Percentiles rank a stretch among this genome's conserved stretches.
These are phyloP conservation scores for Nannizziopsis arthrosporioides DNA, from an alignment of 2,329 filamentous ascomycete species.

Conservation along the genomic window DNA sequence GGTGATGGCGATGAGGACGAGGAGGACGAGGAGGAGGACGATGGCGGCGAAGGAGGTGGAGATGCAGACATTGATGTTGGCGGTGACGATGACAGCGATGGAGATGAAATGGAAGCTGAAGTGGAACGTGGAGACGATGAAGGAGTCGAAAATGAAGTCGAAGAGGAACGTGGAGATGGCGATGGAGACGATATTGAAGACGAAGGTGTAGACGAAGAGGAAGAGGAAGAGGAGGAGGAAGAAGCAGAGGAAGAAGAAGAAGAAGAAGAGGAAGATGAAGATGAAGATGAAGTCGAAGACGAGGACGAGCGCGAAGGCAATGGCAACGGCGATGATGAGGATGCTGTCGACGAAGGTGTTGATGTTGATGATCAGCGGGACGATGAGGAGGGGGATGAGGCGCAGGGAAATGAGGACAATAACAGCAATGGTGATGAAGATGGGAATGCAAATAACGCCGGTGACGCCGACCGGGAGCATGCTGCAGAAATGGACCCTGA, in stretches of 20 bases:
- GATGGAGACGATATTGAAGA: not conserved
- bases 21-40: not conserved
- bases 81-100: conserved; percentile 1
- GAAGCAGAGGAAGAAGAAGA: not conserved
- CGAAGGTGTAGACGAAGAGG: not conserved
- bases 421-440: not conserved
- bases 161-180: not conserved
- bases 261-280: not conserved
- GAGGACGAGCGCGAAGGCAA: not conserved
- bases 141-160: not conserved
- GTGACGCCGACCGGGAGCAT: conserved; percentile 3
- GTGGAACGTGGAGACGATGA: not conserved
- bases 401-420: not conserved
- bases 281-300: not conserved
- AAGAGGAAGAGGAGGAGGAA: not conserved
- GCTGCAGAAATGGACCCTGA: conserved; percentile 13
- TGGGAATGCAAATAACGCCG: not conserved
- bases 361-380: no score
- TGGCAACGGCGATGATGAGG: not conserved
- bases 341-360: not conserved
- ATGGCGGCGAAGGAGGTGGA: not conserved
- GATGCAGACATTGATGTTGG: not conserved
- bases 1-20: not conserved
- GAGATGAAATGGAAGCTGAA: conserved; percentile 11
- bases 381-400: not conserved